phyloP scores from a whole-genome alignment of 345 rosid genomes.

The Lepidium didymum region DNA sequence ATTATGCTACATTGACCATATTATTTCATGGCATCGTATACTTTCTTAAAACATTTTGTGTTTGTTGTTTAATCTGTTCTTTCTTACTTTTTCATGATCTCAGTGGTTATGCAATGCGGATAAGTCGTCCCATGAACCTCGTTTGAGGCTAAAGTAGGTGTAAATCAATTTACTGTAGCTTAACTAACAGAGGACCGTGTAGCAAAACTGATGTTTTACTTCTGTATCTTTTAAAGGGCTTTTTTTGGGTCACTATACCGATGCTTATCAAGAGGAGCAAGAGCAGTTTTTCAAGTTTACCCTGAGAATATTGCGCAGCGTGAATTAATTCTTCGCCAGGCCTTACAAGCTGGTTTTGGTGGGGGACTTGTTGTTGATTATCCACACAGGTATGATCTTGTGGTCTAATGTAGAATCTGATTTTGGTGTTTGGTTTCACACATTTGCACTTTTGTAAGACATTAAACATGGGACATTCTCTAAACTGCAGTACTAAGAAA shows the following conservation, averaged over 20 bases:
- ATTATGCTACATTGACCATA: background rate
- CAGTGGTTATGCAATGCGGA: slow-evolving; percentile 99
- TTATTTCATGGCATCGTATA: background rate
- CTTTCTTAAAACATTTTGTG: background rate
- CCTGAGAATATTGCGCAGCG: slow-evolving; percentile 82
- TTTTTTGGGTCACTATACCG: slow-evolving; percentile 81
- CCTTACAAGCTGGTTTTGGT: slow-evolving; percentile 87
- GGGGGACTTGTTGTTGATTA: slow-evolving; percentile 90
- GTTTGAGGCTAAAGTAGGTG: slow-evolving; percentile 74
- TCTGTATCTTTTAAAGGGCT: slow-evolving; percentile 38
- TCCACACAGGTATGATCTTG: slow-evolving; percentile 69
- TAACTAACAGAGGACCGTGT: background rate
- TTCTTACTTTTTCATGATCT: background rate
- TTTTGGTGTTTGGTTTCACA: background rate
- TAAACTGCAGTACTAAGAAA: slow-evolving; percentile 51
- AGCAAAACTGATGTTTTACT: background rate
- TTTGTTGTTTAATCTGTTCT: background rate
- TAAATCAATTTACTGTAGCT: background rate
- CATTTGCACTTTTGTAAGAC: background rate
- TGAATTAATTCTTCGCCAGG: slow-evolving; percentile 69
- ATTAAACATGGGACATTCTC: background rate
- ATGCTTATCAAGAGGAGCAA: slow-evolving; percentile 83
- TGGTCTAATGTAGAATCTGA: background rate
- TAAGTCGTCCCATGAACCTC: slow-evolving; percentile 92
- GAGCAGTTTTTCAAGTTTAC: slow-evolving; percentile 87